Evolutionary conservation across 352 stramenopile species (phyloP).

Genomic region (Thraustotheca clavata): DNA sequence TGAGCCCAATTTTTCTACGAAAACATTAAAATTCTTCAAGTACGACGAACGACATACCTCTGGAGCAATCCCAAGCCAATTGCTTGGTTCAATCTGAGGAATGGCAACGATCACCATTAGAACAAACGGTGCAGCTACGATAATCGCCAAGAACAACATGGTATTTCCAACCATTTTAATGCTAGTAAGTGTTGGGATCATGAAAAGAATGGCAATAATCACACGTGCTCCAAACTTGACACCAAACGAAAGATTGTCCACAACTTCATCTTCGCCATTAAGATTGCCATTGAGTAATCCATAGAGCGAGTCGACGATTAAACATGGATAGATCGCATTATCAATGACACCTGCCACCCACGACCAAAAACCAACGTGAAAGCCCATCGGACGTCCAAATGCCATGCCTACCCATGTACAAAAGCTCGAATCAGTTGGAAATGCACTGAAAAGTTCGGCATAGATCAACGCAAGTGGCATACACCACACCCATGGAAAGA

Average conservation of each 20-base stretch:
- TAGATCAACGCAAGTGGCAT: constrained; percentile 59
- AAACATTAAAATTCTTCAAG: not conserved
- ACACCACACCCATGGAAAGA: constrained; percentile 69
- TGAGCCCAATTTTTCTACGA: constrained; percentile 47
- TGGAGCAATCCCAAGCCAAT: constrained; percentile 59
- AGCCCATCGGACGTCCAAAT: constrained; percentile 77
- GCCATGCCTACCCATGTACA: constrained; percentile 72
- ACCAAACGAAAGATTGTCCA: constrained; percentile 8
- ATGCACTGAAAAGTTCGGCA: constrained; percentile 70
- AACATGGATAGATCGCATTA: constrained; percentile 76
- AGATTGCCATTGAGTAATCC: constrained; percentile 29
- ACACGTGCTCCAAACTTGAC: constrained; percentile 37
- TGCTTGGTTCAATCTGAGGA: constrained; percentile 51
- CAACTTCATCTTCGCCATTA: constrained; percentile 16
- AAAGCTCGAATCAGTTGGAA: constrained; percentile 72
- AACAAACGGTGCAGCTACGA: constrained; percentile 62
- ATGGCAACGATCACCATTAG: constrained; percentile 40
- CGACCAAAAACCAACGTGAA: constrained; percentile 77
- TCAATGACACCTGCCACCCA: constrained; percentile 77
- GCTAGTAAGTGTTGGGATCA: constrained; percentile 55
- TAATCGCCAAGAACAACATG: constrained; percentile 46
- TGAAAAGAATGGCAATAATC: constrained; percentile 51
- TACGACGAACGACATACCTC: constrained; percentile 29
- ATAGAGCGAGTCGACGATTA: constrained; percentile 67
- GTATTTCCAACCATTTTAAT: constrained; percentile 65